Percentiles rank a stretch among this genome's conserved stretches.
Evolutionary conservation across 345 rosid genomes (phyloP).

Genomic region (Excoecaria agallocha): DNA sequence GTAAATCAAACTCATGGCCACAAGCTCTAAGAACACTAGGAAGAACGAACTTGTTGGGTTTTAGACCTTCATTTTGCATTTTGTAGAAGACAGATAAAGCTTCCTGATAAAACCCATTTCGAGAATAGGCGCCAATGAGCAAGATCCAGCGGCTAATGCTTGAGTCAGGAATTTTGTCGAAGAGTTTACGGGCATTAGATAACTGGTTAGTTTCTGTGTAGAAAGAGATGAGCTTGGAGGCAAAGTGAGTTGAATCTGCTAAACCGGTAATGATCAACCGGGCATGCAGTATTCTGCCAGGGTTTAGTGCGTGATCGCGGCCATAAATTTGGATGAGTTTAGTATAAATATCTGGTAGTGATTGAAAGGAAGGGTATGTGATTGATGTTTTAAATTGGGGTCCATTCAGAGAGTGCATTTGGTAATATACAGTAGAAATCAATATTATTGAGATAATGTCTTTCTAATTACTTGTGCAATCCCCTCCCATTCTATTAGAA

Average conservation of each 20-base stretch:
- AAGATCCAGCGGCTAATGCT: constrained; percentile 47
- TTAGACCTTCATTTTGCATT: constrained; percentile 48
- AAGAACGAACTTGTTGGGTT: constrained; percentile 49
- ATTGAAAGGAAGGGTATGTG: constrained; percentile 32
- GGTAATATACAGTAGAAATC: not conserved
- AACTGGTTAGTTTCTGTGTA: constrained; percentile 44
- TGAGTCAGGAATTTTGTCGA: constrained; percentile 58
- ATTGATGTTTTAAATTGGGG: constrained; percentile 18
- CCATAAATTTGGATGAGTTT: constrained; percentile 36
- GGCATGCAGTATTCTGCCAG: constrained; percentile 54
- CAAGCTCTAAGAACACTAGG: constrained; percentile 78
- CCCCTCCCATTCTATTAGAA: too few species aligned
- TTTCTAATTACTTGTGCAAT: too few species aligned
- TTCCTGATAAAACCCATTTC: constrained; percentile 54
- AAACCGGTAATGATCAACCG: constrained; percentile 49
- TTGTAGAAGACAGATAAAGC: constrained; percentile 42
- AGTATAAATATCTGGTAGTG: constrained; percentile 33
- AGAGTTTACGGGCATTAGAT: constrained; percentile 54
- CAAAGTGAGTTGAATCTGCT: constrained; percentile 30
- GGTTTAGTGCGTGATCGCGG: constrained; percentile 34
- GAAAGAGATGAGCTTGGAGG: constrained; percentile 51
- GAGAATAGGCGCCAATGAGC: constrained; percentile 54
- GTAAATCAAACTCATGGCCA: constrained; percentile 45
- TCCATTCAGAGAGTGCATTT: constrained; percentile 10
- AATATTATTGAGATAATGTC: too few species aligned